A percentile compares a stretch with the other conserved stretches of the same genome.
phyloP scores from a whole-genome alignment of 139 green algal genomes.

The Raphidocelis subcapitata region DNA sequence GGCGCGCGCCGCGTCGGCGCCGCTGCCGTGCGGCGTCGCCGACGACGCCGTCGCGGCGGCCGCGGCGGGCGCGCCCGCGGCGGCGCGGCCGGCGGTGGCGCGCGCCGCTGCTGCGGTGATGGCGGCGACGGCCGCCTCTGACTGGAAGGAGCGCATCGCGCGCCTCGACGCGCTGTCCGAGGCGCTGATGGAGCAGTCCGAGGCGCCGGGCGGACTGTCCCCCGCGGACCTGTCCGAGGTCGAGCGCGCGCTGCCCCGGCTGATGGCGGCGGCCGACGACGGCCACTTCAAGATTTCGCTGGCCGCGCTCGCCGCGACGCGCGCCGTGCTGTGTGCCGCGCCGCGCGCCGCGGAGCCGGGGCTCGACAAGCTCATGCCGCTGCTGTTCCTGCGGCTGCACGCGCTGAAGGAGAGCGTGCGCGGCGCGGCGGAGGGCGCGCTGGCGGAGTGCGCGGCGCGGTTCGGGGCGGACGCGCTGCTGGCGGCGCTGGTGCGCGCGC shows the following conservation, averaged over 20 bases:
- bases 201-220: too few relatives aligned
- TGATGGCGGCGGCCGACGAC: slow-evolving; percentile 43
- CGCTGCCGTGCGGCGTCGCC: too few relatives aligned
- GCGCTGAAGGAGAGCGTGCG: slow-evolving; percentile 58
- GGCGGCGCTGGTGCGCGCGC: slow-evolving; percentile 34
- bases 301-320: background rate
- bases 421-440: slow-evolving; percentile 24
- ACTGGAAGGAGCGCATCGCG: too few relatives aligned
- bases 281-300: slow-evolving; percentile 44
- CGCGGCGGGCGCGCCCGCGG: too few relatives aligned
- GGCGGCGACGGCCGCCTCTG: too few relatives aligned
- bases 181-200: too few relatives aligned
- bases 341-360: slow-evolving; percentile 34
- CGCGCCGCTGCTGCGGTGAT: too few relatives aligned
- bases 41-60: too few relatives aligned
- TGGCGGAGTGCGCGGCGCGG: slow-evolving; percentile 34
- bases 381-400: slow-evolving; percentile 50
- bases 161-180: too few relatives aligned
- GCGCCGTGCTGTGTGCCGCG: slow-evolving; percentile 29
- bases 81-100: too few relatives aligned
- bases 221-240: slow-evolving; percentile 4
- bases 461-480: slow-evolving; percentile 41
- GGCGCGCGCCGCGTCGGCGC: too few relatives aligned
- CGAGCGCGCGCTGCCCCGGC: slow-evolving; percentile 40
- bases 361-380: slow-evolving; percentile 59